Evolutionary conservation across 768 basidiomycete genomes (phyloP).

Genomic region (Hericium erinaceus): DNA sequence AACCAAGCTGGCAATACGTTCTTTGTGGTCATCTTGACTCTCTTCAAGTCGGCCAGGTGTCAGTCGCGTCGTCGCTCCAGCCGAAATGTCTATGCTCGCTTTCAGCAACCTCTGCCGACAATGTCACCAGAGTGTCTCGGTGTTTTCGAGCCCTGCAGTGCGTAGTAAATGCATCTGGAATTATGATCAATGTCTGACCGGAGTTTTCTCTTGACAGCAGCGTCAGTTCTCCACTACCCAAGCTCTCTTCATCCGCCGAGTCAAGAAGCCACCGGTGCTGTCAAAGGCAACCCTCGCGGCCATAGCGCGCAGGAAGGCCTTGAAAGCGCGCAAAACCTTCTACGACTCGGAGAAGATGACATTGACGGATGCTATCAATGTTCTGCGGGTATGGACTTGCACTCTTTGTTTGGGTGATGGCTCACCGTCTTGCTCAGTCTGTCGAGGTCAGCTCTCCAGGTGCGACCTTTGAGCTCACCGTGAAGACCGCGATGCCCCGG

Average conservation of each 20-base stretch:
- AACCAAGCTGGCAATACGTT: no score
- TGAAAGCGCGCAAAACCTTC: conserved; percentile 43
- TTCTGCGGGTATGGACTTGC: conserved; percentile 45
- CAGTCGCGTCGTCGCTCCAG: neutral
- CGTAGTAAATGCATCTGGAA: no score
- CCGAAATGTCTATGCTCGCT: neutral
- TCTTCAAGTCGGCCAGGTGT: no score
- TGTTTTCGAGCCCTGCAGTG: neutral
- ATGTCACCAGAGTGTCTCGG: neutral
- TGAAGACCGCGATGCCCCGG: conserved; percentile 72
- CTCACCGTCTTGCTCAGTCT: conserved; percentile 38
- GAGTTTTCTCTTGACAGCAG: neutral
- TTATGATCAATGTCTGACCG: no score
- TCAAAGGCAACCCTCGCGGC: conserved; percentile 67
- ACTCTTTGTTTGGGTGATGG: no score
- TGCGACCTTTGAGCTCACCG: conserved; percentile 69
- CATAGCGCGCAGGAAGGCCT: conserved; percentile 50
- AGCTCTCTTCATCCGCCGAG: conserved; percentile 36
- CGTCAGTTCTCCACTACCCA: conserved; percentile 43
- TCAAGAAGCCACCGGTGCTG: conserved; percentile 48
- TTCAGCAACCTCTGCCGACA: neutral
- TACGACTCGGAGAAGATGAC: conserved; percentile 61
- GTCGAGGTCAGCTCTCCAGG: conserved; percentile 73
- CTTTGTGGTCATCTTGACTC: no score
- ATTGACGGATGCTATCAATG: conserved; percentile 54